Percentiles rank a stretch among this genome's conserved stretches.
Conservation (phyloP, 2,329 filamentous ascomycete genomes). For the Sordariomycetes sp. region DNA sequence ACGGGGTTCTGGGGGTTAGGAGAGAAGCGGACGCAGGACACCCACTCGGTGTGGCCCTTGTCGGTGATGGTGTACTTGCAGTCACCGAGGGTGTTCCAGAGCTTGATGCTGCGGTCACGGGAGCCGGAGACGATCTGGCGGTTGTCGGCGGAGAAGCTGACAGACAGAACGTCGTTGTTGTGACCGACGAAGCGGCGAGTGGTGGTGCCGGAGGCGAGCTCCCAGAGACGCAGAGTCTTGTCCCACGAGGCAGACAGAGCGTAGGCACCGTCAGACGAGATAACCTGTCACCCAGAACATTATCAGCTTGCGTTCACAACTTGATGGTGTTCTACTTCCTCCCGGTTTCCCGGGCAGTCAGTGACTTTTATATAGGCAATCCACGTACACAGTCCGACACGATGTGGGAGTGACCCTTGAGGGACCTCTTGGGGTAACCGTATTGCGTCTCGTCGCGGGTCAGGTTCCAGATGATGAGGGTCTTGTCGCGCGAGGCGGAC, state of each 20-base stretch:
- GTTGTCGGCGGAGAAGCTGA: slow-evolving; percentile 99
- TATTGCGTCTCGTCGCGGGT: slow-evolving; percentile 97
- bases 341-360: slow-evolving; percentile 6
- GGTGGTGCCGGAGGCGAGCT: slow-evolving; percentile 93
- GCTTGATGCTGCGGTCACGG: slow-evolving; percentile 97
- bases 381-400: slow-evolving; percentile 99
- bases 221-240: slow-evolving; percentile 99
- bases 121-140: slow-evolving; percentile 99
- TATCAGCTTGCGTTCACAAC: too few relatives aligned
- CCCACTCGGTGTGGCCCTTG: slow-evolving; percentile 99
- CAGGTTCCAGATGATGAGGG: slow-evolving; percentile 99
- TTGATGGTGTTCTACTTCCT: slow-evolving; percentile 7
- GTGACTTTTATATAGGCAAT: too few relatives aligned
- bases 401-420: slow-evolving; percentile 99
- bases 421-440: slow-evolving; percentile 98
- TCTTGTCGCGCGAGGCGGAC: slow-evolving; percentile 95
- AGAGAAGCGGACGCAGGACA: slow-evolving; percentile 98
- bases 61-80: slow-evolving; percentile 99
- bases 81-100: slow-evolving; percentile 99
- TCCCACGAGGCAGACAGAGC: slow-evolving; percentile 98
- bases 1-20: slow-evolving; percentile 99
- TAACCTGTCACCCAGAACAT: slow-evolving; percentile 54
- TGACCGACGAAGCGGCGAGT: slow-evolving; percentile 98
- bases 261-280: slow-evolving; percentile 98
- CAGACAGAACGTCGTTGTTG: slow-evolving; percentile 98